Evolutionary conservation across 192 early-diverging fungal genomes (phyloP).

Genomic region (Coemansia sp.): DNA sequence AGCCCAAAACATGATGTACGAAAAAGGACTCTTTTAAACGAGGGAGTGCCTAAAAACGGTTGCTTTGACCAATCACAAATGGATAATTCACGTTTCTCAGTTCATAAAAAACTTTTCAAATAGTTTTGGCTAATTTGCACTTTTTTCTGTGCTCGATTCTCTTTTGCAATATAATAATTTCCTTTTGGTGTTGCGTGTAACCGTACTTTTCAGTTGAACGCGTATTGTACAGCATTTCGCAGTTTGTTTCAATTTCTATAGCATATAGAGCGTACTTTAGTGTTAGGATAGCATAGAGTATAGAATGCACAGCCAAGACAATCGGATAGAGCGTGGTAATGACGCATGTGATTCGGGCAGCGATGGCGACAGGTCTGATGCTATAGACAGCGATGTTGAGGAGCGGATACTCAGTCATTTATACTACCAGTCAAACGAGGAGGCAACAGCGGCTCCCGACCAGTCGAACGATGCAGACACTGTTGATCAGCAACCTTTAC

Average conservation of each 20-base stretch:
- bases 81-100: too few species aligned
- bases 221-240: conserved; percentile 4
- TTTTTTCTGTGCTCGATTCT: too few species aligned
- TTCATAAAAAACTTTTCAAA: too few species aligned
- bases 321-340: neutral
- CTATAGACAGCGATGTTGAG: conserved; percentile 46
- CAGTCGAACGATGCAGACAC: neutral
- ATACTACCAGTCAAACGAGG: conserved; percentile 38
- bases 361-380: conserved; percentile 24
- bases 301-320: neutral
- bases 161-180: neutral
- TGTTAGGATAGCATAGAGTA: neutral
- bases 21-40: too few species aligned
- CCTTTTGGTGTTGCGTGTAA: neutral
- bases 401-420: conserved; percentile 48
- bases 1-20: too few species aligned
- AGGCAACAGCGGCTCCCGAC: neutral
- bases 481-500: neutral
- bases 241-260: conserved; percentile 5
- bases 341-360: neutral
- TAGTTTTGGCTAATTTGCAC: too few species aligned
- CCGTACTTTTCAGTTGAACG: neutral
- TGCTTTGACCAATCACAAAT: too few species aligned
- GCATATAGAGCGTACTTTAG: neutral
- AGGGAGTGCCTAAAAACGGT: too few species aligned